Percentiles rank a stretch among this genome's conserved stretches.
phyloP scores from a whole-genome alignment of 2,329 filamentous ascomycete species.

The Curvularia spicifera region DNA sequence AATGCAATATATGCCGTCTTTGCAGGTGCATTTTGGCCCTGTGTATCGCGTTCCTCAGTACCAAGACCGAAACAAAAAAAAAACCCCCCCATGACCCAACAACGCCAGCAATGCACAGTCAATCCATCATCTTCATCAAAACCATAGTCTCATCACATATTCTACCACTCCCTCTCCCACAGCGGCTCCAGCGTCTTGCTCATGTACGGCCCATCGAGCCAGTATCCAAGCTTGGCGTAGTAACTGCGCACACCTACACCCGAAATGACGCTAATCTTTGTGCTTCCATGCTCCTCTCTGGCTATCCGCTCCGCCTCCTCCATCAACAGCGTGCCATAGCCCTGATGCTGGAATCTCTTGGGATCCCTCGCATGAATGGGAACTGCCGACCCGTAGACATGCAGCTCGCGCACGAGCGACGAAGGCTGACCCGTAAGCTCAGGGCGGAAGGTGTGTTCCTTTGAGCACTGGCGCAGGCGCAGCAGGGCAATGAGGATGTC shows the following conservation, averaged over 20 bases:
- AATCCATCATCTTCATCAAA: background rate
- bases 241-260: slow-evolving; percentile 96
- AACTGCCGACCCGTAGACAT: slow-evolving; percentile 97
- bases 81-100: slow-evolving; percentile 7
- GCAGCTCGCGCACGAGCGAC: slow-evolving; percentile 89
- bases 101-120: slow-evolving; percentile 24
- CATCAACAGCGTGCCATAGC: slow-evolving; percentile 95
- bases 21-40: slow-evolving; percentile 4
- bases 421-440: slow-evolving; percentile 87
- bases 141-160: background rate
- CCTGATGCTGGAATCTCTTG: slow-evolving; percentile 97
- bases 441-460: slow-evolving; percentile 88
- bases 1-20: slow-evolving; percentile 12
- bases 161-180: slow-evolving; percentile 44
- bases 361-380: slow-evolving; percentile 94
- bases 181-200: slow-evolving; percentile 46
- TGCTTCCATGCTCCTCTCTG: slow-evolving; percentile 88
- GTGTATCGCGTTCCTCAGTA: background rate
- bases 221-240: slow-evolving; percentile 91
- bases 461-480: slow-evolving; percentile 85
- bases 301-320: slow-evolving; percentile 97
- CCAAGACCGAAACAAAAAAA: background rate
- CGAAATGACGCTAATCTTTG: slow-evolving; percentile 97
- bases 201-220: slow-evolving; percentile 84
- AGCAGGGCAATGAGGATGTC: slow-evolving; percentile 94